Conservation (phyloP, 2,329 filamentous ascomycete species). For the Pseudogymnoascus sp. region DNA sequence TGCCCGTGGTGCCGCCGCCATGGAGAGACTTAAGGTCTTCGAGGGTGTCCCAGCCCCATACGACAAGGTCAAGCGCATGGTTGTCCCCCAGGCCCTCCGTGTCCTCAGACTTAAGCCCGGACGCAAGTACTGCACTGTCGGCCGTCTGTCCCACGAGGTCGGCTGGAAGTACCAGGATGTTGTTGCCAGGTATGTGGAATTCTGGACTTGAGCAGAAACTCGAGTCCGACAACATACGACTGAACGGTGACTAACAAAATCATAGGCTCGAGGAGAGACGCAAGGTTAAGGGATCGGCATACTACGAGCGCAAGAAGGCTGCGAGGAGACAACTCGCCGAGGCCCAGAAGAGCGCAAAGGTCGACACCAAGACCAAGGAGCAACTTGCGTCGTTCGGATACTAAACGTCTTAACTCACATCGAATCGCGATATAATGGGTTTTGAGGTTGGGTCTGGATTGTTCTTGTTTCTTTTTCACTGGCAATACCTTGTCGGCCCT, state of each 20-base stretch:
- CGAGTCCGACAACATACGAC: constrained; percentile 11
- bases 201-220: constrained; percentile 17
- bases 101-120: constrained; percentile 96
- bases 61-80: constrained; percentile 99
- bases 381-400: constrained; percentile 87
- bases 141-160: constrained; percentile 95
- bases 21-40: constrained; percentile 99
- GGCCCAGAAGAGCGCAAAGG: constrained; percentile 84
- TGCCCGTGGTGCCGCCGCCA: constrained; percentile 86
- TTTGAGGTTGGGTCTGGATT: constrained; percentile 18
- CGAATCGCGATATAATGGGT: constrained; percentile 11
- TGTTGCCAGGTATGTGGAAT: constrained; percentile 67
- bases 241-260: constrained; percentile 15
- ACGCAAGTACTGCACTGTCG: constrained; percentile 99
- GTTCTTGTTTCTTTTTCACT: constrained; percentile 22
- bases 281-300: constrained; percentile 98
- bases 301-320: constrained; percentile 99
- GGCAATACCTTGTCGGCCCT: constrained; percentile 30
- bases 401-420: constrained; percentile 45
- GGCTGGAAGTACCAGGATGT: constrained; percentile 99
- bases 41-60: constrained; percentile 98
- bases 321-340: constrained; percentile 82
- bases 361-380: constrained; percentile 79
- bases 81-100: constrained; percentile 95
- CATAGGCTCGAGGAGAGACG: constrained; percentile 94